These are phyloP conservation scores for Suillus ampliporus DNA, from an alignment of 768 basidiomycete species.

Conservation along the genomic window DNA sequence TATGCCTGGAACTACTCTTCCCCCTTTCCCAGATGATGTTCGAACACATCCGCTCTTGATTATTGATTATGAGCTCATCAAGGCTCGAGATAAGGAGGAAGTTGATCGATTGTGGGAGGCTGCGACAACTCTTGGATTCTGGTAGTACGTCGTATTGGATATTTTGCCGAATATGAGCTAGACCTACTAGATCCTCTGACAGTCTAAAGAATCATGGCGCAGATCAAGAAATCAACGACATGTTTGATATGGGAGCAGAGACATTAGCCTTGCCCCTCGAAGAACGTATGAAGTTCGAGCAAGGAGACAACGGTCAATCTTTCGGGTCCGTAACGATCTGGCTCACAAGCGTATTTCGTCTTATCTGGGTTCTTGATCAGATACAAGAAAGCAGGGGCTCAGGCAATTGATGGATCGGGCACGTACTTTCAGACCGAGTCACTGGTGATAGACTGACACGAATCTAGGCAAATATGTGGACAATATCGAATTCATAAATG, in stretches of 20 bases:
- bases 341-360: background rate
- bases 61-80: constrained; percentile 49
- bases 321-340: constrained; percentile 38
- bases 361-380: constrained; percentile 23
- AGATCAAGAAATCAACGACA: constrained; percentile 39
- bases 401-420: constrained; percentile 65
- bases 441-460: background rate
- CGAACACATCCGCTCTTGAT: constrained; percentile 51
- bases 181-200: background rate
- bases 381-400: constrained; percentile 69
- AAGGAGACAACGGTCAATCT: constrained; percentile 47
- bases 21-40: constrained; percentile 52
- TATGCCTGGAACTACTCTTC: constrained; percentile 41
- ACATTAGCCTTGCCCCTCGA: constrained; percentile 47
- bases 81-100: constrained; percentile 42
- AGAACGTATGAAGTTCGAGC: constrained; percentile 50
- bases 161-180: background rate
- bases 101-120: constrained; percentile 52
- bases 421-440: constrained; percentile 18
- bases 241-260: constrained; percentile 50
- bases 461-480: constrained; percentile 36
- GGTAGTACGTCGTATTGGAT: constrained; percentile 48
- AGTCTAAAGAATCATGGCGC: constrained; percentile 52
- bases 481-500: constrained; percentile 66
- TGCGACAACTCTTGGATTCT: constrained; percentile 55